Evolutionary conservation across 2,329 filamentous ascomycete genomes (phyloP).

Genomic region (Hypomyces rosellus): DNA sequence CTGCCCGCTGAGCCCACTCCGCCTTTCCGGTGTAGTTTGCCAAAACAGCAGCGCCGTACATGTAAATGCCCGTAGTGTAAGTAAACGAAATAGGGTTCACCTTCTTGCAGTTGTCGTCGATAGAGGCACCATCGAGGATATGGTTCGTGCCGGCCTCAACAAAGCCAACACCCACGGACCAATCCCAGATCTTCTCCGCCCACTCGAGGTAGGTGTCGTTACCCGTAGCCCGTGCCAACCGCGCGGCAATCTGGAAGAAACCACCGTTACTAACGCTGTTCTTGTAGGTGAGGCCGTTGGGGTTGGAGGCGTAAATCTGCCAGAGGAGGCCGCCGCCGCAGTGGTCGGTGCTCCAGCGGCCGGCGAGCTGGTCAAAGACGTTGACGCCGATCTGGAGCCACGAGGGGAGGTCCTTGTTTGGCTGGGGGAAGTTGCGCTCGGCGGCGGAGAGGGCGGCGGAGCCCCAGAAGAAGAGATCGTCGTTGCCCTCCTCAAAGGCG

Average conservation of each 20-base stretch:
- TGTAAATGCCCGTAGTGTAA: conserved; percentile 59
- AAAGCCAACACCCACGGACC: conserved; percentile 51
- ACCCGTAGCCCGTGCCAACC: conserved; percentile 63
- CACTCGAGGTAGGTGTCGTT: conserved; percentile 61
- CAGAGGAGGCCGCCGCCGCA: conserved; percentile 71
- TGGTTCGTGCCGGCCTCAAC: conserved; percentile 45
- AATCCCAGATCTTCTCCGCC: conserved; percentile 62
- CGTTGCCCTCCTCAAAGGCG: conserved; percentile 60
- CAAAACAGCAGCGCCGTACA: conserved; percentile 59
- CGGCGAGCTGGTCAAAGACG: conserved; percentile 64
- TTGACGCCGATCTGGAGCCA: conserved; percentile 64
- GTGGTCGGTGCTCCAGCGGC: conserved; percentile 60
- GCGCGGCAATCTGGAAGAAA: conserved; percentile 76
- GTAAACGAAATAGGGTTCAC: conserved; percentile 54
- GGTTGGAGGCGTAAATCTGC: conserved; percentile 74
- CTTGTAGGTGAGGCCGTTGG: conserved; percentile 73
- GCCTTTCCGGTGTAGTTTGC: conserved; percentile 52
- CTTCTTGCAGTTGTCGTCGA: conserved; percentile 45
- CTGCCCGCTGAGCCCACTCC: conserved; percentile 48
- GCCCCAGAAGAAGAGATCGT: conserved; percentile 70
- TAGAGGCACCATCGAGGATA: conserved; percentile 58
- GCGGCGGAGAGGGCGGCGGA: conserved; percentile 62
- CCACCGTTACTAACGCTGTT: conserved; percentile 75
- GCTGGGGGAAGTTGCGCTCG: conserved; percentile 60
- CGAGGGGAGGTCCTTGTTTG: conserved; percentile 47